Evolutionary conservation across 106 monocot genomes (phyloP).

Genomic region (Allium fistulosum): DNA sequence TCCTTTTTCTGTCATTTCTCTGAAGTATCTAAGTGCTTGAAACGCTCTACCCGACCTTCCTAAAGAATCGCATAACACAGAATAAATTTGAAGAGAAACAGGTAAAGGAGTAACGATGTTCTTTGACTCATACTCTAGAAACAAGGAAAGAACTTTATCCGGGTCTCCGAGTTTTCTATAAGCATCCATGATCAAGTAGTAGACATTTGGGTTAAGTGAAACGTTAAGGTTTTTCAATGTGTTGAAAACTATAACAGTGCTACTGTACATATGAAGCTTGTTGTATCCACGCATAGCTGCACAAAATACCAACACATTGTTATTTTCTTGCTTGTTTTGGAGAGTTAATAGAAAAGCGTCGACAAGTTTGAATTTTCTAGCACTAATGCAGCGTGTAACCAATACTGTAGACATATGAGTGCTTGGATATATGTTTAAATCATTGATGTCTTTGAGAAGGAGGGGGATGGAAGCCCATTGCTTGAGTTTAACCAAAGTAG

Average conservation of each 20-base stretch:
- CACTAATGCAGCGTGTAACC: slow-evolving; percentile 38
- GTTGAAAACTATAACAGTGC: slow-evolving; percentile 31
- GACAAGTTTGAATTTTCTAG: slow-evolving; percentile 51
- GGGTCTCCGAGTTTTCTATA: slow-evolving; percentile 31
- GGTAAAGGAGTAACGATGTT: slow-evolving; percentile 1
- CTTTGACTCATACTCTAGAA: slow-evolving; percentile 30
- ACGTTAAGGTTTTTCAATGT: slow-evolving; percentile 25
- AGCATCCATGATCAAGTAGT: slow-evolving; percentile 46
- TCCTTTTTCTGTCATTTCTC: slow-evolving; percentile 52
- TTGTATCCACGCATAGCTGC: slow-evolving; percentile 70
- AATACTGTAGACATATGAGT: slow-evolving; percentile 21
- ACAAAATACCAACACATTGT: slow-evolving; percentile 20
- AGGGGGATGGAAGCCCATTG: slow-evolving; percentile 50
- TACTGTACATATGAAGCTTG: slow-evolving; percentile 86
- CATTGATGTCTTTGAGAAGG: slow-evolving; percentile 35
- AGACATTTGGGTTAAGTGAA: slow-evolving; percentile 20
- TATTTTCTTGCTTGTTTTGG: slow-evolving; percentile 14
- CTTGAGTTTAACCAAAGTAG: slow-evolving; percentile 25
- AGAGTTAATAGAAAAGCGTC: slow-evolving; percentile 42
- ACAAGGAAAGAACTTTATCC: slow-evolving; percentile 39
- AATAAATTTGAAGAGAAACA: slow-evolving; percentile 26
- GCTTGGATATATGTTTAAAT: slow-evolving; percentile 39
- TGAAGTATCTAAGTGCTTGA: slow-evolving; percentile 51
- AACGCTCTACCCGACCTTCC: slow-evolving; percentile 45
- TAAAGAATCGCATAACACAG: slow-evolving; percentile 61